Conservation (phyloP, 805 yeast genomes). For the Starmerella bacillaris region DNA sequence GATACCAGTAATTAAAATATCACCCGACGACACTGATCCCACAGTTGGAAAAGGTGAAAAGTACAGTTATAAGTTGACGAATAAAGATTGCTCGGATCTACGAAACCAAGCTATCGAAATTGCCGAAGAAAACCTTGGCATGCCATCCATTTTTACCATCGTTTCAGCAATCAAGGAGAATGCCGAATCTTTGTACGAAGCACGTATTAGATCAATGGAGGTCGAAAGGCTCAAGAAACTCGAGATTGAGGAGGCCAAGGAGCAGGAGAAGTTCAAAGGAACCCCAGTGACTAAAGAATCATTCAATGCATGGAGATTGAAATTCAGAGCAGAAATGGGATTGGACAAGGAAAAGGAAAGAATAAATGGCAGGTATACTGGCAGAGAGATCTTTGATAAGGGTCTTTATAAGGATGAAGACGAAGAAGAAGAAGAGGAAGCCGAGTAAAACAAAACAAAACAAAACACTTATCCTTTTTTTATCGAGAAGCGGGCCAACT, state of each 20-base stretch:
- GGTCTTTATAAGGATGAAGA: constrained; percentile 67
- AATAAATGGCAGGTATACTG: constrained; percentile 61
- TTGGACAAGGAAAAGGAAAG: constrained; percentile 39
- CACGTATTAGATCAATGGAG: constrained; percentile 39
- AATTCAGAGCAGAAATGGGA: constrained; percentile 57
- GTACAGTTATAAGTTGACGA: constrained; percentile 30
- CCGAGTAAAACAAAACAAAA: background rate
- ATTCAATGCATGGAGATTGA: constrained; percentile 52
- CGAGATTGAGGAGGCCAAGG: constrained; percentile 53
- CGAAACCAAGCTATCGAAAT: constrained; percentile 16
- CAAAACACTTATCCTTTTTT: too few relatives aligned
- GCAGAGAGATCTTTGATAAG: constrained; percentile 73
- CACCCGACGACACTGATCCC: constrained; percentile 2
- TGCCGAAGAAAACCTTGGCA: constrained; percentile 67
- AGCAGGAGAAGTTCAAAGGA: constrained; percentile 78
- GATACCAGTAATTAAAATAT: constrained; percentile 21
- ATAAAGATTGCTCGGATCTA: constrained; percentile 21
- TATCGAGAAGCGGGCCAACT: too few relatives aligned
- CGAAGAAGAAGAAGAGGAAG: constrained; percentile 29
- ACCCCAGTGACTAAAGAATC: constrained; percentile 71
- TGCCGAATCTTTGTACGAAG: constrained; percentile 50
- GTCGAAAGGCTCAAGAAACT: constrained; percentile 40
- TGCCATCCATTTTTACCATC: constrained; percentile 77
- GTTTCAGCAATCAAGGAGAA: constrained; percentile 62
- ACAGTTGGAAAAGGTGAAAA: constrained; percentile 30